Conservation (phyloP, 2,329 filamentous ascomycete genomes). For the Cladosporium phlei region DNA sequence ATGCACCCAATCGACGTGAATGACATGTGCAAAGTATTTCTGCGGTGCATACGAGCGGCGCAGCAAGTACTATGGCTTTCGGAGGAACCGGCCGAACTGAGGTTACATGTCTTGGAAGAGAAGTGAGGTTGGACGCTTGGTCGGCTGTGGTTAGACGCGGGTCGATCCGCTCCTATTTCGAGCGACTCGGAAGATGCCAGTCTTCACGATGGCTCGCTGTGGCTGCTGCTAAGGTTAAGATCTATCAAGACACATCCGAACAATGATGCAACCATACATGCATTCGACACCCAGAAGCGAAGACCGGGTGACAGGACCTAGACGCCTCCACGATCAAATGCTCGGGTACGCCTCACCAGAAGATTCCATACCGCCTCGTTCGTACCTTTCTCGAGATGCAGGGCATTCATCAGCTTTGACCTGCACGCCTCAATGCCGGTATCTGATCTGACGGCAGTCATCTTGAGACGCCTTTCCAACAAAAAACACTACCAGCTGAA, state of each 20-base stretch:
- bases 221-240: background rate
- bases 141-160: background rate
- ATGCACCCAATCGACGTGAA: slow-evolving; percentile 3
- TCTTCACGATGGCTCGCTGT: background rate
- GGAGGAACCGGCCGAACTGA: slow-evolving; percentile 9
- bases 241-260: too few species aligned
- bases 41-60: slow-evolving; percentile 9
- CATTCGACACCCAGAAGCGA: too few species aligned
- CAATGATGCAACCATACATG: background rate
- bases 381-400: too few species aligned
- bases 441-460: too few species aligned
- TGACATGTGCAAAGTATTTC: background rate
- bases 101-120: slow-evolving; percentile 10
- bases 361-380: too few species aligned
- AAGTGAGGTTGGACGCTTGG: background rate
- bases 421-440: too few species aligned
- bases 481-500: too few species aligned
- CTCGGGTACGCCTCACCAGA: too few species aligned
- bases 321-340: too few species aligned
- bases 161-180: slow-evolving; percentile 3
- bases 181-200: background rate
- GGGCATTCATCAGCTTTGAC: too few species aligned
- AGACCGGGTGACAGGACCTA: too few species aligned
- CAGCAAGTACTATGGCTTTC: slow-evolving; percentile 7
- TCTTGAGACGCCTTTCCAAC: too few species aligned